phyloP scores from a whole-genome alignment of 805 yeast genomes.

The Lipomyces sp. region DNA sequence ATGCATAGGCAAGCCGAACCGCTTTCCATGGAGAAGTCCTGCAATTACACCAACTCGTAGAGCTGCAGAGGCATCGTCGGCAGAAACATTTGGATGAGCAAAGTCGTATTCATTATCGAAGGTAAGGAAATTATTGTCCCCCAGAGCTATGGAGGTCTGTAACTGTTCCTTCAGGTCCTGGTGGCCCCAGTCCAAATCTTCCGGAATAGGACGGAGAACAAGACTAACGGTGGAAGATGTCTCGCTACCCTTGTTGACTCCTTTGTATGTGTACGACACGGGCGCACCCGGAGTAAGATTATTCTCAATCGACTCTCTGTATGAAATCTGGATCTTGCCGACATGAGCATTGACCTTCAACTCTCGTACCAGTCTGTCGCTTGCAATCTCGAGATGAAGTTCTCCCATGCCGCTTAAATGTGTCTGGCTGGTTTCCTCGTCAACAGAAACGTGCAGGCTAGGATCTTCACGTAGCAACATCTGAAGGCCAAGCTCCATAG shows the following conservation, averaged over 20 bases:
- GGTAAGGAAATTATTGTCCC: slow-evolving; percentile 33
- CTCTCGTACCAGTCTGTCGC: slow-evolving; percentile 76
- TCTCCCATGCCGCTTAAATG: slow-evolving; percentile 97
- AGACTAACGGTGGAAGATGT: slow-evolving; percentile 44
- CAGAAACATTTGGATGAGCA: slow-evolving; percentile 41
- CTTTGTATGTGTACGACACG: slow-evolving; percentile 25
- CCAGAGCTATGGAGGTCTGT: slow-evolving; percentile 9
- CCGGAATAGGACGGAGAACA: slow-evolving; percentile 41
- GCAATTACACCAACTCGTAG: slow-evolving; percentile 47
- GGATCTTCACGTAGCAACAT: slow-evolving; percentile 87
- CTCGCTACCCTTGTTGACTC: slow-evolving; percentile 40
- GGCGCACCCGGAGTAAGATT: slow-evolving; percentile 7
- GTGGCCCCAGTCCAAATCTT: slow-evolving; percentile 42
- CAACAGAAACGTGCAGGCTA: slow-evolving; percentile 66
- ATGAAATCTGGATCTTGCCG: slow-evolving; percentile 86
- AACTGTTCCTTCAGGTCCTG: slow-evolving; percentile 52
- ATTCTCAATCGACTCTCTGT: slow-evolving; percentile 66
- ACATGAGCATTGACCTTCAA: slow-evolving; percentile 80
- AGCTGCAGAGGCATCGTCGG: slow-evolving; percentile 43
- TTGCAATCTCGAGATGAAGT: slow-evolving; percentile 86
- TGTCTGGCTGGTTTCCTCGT: slow-evolving; percentile 89
- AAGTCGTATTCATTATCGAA: slow-evolving; percentile 13
- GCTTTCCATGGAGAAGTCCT: slow-evolving; percentile 51
- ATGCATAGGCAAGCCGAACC: slow-evolving; percentile 57
- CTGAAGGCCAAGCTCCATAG: slow-evolving; percentile 70